Conservation (phyloP, 139 green algal genomes). For the Diplosphaera chodatii region DNA sequence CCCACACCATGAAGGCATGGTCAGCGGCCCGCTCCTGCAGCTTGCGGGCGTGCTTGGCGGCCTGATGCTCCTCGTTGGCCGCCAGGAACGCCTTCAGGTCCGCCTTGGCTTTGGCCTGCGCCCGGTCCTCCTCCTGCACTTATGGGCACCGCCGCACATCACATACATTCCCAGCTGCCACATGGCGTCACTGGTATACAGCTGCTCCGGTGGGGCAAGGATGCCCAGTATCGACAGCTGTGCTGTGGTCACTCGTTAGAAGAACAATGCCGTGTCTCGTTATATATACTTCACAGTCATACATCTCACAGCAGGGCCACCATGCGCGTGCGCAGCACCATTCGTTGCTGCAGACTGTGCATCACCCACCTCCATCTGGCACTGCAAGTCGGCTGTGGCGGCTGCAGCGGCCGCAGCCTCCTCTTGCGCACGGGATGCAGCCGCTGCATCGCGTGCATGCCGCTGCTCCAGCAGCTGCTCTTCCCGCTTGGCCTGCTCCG, state of each 20-base stretch:
- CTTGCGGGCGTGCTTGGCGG: slow-evolving; percentile 2
- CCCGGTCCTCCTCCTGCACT: slow-evolving; percentile 15
- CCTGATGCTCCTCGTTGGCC: slow-evolving; percentile 17
- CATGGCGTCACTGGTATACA: no score
- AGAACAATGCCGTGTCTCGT: no score
- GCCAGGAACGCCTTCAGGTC: slow-evolving; percentile 27
- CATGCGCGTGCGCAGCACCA: no score
- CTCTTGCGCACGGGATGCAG: background rate
- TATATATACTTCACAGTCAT: no score
- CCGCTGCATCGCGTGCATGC: background rate
- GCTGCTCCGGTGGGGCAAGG: no score
- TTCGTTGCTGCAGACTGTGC: no score
- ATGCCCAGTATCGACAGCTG: no score
- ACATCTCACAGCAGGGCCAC: no score
- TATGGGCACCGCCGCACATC: no score
- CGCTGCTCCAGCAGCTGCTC: background rate
- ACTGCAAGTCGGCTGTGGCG: background rate
- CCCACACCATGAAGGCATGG: background rate
- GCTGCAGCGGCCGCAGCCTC: no score
- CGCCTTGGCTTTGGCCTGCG: slow-evolving; percentile 18
- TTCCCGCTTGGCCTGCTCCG: background rate
- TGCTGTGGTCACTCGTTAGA: no score
- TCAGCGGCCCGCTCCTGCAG: background rate
- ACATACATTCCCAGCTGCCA: no score
- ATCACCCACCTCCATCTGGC: background rate